Evolutionary conservation across 164 flowering plant genomes (phyloP).

Genomic region (Berberis vulgaris): DNA sequence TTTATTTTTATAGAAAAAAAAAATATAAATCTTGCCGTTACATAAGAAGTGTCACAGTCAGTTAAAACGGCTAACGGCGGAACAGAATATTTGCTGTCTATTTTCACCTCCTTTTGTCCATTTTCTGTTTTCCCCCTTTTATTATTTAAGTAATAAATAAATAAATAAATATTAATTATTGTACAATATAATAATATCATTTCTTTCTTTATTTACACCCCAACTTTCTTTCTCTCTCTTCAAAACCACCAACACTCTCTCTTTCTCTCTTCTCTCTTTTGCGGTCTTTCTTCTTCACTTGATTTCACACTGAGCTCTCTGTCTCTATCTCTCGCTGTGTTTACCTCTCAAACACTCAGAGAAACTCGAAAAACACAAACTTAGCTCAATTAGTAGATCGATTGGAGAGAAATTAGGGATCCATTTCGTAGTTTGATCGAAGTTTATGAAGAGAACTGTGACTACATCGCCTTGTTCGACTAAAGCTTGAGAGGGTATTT

Average conservation of each 20-base stretch:
- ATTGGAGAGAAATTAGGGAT: too few species aligned
- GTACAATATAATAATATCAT: neutral
- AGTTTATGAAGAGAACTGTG: neutral
- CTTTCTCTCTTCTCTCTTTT: neutral
- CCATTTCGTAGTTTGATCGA: too few species aligned
- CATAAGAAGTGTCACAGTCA: neutral
- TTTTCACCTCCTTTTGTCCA: slow-evolving; percentile 1
- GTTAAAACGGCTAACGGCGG: neutral
- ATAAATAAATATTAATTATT: neutral
- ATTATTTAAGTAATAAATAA: neutral
- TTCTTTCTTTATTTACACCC: neutral
- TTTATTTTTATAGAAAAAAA: neutral
- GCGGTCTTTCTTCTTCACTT: neutral
- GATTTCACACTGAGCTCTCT: neutral
- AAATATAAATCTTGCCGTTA: neutral
- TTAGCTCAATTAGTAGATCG: too few species aligned
- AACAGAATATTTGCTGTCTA: slow-evolving; percentile 8
- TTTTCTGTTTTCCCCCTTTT: slow-evolving; percentile 1
- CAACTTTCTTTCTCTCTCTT: slow-evolving; percentile 1
- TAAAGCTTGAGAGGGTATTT: neutral
- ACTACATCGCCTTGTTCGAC: neutral
- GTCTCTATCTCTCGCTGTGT: neutral
- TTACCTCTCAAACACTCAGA: neutral
- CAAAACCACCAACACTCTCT: neutral
- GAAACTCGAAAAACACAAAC: neutral